Percentiles rank a stretch among this genome's conserved stretches.
These are phyloP conservation scores for Dictyostelium purpureum DNA, from an alignment of 78 protist genomes.

Conservation along the genomic window DNA sequence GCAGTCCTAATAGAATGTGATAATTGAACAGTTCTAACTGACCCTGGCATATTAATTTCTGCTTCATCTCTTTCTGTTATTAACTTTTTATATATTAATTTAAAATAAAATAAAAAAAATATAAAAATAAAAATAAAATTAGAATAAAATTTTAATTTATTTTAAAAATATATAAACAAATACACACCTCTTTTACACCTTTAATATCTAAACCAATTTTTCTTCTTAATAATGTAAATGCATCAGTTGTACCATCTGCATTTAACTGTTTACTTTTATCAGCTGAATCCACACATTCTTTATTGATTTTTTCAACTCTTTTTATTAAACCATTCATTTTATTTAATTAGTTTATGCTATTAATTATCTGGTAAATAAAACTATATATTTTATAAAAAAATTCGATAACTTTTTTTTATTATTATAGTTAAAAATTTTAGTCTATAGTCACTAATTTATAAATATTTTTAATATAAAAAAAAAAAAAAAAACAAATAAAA, in stretches of 20 bases:
- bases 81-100: not conserved
- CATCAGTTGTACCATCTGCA: conserved; percentile 58
- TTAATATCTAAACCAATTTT: conserved; percentile 77
- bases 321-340: conserved; percentile 57
- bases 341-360: no score
- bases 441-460: no score
- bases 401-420: no score
- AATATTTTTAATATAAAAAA: no score
- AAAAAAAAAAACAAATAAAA: no score
- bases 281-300: conserved; percentile 55
- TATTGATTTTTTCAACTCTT: conserved; percentile 75
- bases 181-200: conserved; percentile 30
- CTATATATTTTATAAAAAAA: no score
- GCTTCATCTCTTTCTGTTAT: conserved; percentile 74
- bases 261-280: conserved; percentile 51
- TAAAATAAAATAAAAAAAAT: not conserved
- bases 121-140: not conserved
- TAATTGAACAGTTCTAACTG: conserved; percentile 74
- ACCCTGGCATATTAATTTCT: conserved; percentile 58
- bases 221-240: conserved; percentile 51
- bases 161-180: not conserved
- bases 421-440: no score
- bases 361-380: no score
- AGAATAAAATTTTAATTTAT: not conserved
- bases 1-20: conserved; percentile 45